These are phyloP conservation scores for Poa pratensis DNA, from an alignment of 176 grass and related monocot species.

Conservation along the genomic window DNA sequence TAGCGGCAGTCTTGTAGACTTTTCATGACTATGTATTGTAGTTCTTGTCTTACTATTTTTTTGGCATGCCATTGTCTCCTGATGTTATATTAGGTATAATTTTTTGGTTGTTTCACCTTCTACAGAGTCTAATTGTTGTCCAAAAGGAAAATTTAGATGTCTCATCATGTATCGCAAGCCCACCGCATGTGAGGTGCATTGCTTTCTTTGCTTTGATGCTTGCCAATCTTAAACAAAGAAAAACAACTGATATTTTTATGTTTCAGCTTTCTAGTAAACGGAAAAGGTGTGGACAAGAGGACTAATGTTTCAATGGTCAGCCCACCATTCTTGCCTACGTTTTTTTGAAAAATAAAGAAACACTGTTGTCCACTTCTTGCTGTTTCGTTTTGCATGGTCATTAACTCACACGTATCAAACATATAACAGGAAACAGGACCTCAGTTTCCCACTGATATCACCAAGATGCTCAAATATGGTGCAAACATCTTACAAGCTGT, in stretches of 20 bases:
- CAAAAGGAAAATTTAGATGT: conserved; percentile 81
- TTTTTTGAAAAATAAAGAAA: neutral
- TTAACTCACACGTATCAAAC: conserved; percentile 25
- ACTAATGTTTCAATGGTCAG: conserved; percentile 87
- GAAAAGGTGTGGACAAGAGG: conserved; percentile 89
- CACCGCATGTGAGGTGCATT: conserved; percentile 82
- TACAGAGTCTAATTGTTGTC: conserved; percentile 78
- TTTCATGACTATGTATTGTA: conserved; percentile 19
- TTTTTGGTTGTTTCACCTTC: conserved; percentile 11
- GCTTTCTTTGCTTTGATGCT: conserved; percentile 24
- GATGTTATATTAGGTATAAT: conserved; percentile 17
- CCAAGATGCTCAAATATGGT: conserved; percentile 97
- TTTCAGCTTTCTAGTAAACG: conserved; percentile 92
- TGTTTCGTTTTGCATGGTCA: conserved; percentile 35
- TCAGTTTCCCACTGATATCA: conserved; percentile 93
- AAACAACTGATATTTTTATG: conserved; percentile 32
- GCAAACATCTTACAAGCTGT: conserved; percentile 94
- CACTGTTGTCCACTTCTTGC: conserved; percentile 15
- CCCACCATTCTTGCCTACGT: neutral
- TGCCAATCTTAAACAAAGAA: conserved; percentile 31
- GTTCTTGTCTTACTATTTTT: neutral
- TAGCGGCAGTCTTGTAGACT: neutral
- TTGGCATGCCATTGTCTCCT: conserved; percentile 17
- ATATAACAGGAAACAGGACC: conserved; percentile 77
- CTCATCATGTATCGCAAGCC: conserved; percentile 80